phyloP scores from a whole-genome alignment of 495 filamentous ascomycete genomes.

The Podospora bellae-mahoneyi region DNA sequence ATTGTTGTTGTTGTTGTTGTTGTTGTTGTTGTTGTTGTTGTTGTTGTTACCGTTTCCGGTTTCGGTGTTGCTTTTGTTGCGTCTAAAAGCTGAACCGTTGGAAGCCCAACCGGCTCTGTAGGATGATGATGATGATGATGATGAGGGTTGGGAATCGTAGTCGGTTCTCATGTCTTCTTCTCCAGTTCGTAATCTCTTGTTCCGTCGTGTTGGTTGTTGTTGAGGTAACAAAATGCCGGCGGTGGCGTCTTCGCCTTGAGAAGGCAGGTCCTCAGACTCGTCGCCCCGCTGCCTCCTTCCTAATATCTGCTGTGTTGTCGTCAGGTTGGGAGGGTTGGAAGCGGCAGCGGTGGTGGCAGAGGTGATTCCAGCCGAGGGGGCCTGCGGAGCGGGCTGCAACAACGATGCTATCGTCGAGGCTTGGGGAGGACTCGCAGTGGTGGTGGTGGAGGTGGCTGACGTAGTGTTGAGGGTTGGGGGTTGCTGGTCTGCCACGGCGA shows the following conservation, averaged over 20 bases:
- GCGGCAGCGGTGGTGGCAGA: neutral
- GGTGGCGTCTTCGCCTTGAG: neutral
- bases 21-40: neutral
- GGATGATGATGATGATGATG: neutral
- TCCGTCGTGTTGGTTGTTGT: neutral
- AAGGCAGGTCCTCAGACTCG: conserved; percentile 2
- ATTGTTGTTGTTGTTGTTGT: neutral
- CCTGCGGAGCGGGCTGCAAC: conserved; percentile 9
- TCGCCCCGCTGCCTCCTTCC: conserved; percentile 13
- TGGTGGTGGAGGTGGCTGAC: conserved; percentile 3
- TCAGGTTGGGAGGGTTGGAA: neutral
- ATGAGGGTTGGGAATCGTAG: neutral
- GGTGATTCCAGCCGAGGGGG: neutral
- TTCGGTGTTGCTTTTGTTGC: neutral
- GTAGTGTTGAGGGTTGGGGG: neutral
- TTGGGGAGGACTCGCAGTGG: neutral
- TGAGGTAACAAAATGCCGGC: neutral
- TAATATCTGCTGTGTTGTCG: conserved; percentile 1
- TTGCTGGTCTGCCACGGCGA: conserved; percentile 12
- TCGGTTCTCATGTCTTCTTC: neutral
- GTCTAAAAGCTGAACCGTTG: neutral
- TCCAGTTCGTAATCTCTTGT: conserved; percentile 2
- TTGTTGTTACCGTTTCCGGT: neutral
- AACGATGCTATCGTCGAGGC: neutral
- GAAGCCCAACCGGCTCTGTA: neutral